A percentile compares a stretch with the other conserved stretches of the same genome.
Conservation (phyloP, 2,329 filamentous ascomycete species). For the Penicillium sp. region DNA sequence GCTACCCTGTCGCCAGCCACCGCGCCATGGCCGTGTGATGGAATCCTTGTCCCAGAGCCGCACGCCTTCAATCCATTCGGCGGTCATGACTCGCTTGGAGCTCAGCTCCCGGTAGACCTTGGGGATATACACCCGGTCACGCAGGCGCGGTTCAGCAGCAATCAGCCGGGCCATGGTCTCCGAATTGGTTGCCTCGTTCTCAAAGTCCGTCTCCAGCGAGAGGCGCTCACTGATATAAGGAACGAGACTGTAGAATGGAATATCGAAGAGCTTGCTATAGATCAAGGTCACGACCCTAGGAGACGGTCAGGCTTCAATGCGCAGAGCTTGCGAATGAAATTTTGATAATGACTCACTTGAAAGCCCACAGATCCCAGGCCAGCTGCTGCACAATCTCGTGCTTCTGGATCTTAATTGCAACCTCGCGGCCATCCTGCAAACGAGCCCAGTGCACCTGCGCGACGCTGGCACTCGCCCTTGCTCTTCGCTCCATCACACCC, state of each 20-base stretch:
- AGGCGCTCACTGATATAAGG: slow-evolving; percentile 93
- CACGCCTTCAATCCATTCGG: slow-evolving; percentile 97
- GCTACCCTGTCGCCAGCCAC: slow-evolving; percentile 72
- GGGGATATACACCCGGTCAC: slow-evolving; percentile 83
- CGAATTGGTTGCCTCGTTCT: slow-evolving; percentile 86
- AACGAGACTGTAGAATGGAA: slow-evolving; percentile 88
- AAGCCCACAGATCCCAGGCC: slow-evolving; percentile 93
- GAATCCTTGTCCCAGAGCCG: slow-evolving; percentile 88
- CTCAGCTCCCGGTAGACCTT: slow-evolving; percentile 80
- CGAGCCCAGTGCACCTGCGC: slow-evolving; percentile 97
- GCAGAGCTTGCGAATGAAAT: too few relatives aligned
- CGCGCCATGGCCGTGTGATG: slow-evolving; percentile 75
- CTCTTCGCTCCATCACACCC: slow-evolving; percentile 70
- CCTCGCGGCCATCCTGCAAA: slow-evolving; percentile 81
- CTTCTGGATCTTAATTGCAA: slow-evolving; percentile 97
- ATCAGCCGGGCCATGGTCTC: slow-evolving; percentile 80
- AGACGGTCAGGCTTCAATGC: slow-evolving; percentile 15
- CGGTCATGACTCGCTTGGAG: slow-evolving; percentile 82
- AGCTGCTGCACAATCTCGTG: slow-evolving; percentile 89
- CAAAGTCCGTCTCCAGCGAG: slow-evolving; percentile 89
- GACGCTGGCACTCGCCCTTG: slow-evolving; percentile 78
- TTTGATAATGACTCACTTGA: slow-evolving; percentile 61
- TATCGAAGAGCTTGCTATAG: slow-evolving; percentile 85
- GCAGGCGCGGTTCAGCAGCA: slow-evolving; percentile 71
- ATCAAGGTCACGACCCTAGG: slow-evolving; percentile 72